Base-by-base conservation (phyloP, 345 rosid genomes). In the Acer negundo region DNA sequence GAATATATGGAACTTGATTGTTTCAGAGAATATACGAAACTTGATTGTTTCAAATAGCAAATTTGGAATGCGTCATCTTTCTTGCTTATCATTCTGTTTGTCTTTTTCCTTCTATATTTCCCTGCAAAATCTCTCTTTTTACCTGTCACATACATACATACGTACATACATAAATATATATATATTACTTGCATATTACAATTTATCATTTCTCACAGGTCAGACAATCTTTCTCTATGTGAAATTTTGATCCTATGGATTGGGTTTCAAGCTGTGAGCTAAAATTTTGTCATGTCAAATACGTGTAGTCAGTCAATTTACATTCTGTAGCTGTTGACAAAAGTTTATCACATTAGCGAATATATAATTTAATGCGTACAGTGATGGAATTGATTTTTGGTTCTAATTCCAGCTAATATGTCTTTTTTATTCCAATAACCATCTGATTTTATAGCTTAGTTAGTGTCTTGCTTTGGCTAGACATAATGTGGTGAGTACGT, bases 391-490 rank as follows among this genome's bases (percentile, higher is more conserved):
- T 51, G 35, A 75, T 13, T 67, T 26, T 8, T 38, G 28, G 38
- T 51, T 15, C 62, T 64, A 3, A 2, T 22, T n/a, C 68, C 69
- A 42, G 64, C 47, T 42, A 7, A 62, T 16, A 20, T 53, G 24
- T 31, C 51, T 20, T 20, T 65, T 51, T 23, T 65, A 40, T 42
- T 73, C 24, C 44, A 23, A 24, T 42, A 74, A 7, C 13, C 17
- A 1, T 49, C 15, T 35, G 49, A 66, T 12, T 51, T 42, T 28
- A 15, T 38, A 51, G 20, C 16, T 69, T 35, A 46, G 16, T 8
- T 75, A 11, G 70, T 42, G 19, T 28, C 13, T 59, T 79, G 63
- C 67, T 75, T 75, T 49, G 24, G 68, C 35, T 77, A 28, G 53
- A 7, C 12, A 44, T 26, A 12, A 40, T 56, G 35, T 49, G n/a